Conservation (phyloP, 257 asterid species). For the Lantana camara region DNA sequence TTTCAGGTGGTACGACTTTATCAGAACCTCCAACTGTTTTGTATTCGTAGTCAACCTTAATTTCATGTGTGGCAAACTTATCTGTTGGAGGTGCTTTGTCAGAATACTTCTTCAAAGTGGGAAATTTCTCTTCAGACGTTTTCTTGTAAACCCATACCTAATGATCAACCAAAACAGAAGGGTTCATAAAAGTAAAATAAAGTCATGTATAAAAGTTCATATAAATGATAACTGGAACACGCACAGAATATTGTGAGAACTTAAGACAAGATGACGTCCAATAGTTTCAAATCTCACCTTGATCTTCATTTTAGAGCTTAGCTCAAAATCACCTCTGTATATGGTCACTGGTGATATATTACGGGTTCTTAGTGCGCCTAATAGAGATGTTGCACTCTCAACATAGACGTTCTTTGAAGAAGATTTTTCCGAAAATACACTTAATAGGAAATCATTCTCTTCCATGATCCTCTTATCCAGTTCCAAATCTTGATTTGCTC, state of each 20-base stretch:
- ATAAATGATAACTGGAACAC: too few species aligned
- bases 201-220: too few species aligned
- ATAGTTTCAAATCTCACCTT: slow-evolving; percentile 57
- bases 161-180: slow-evolving; percentile 20
- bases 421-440: slow-evolving; percentile 56
- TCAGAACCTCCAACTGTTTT: slow-evolving; percentile 56
- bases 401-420: slow-evolving; percentile 69
- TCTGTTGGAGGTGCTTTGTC: slow-evolving; percentile 90
- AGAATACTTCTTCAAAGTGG: slow-evolving; percentile 88
- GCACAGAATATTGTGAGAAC: too few species aligned
- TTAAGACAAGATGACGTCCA: too few species aligned
- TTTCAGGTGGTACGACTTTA: slow-evolving; percentile 91
- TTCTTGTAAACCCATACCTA: slow-evolving; percentile 99
- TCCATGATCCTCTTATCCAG: slow-evolving; percentile 50
- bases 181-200: not conserved
- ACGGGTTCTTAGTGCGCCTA: slow-evolving; percentile 93
- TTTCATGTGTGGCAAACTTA: slow-evolving; percentile 89
- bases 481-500: slow-evolving; percentile 42
- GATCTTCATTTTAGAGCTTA: slow-evolving; percentile 68
- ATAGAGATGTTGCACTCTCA: slow-evolving; percentile 69
- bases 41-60: slow-evolving; percentile 83
- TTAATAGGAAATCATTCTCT: slow-evolving; percentile 81
- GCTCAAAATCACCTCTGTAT: slow-evolving; percentile 87
- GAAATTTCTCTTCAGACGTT: slow-evolving; percentile 87
- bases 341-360: slow-evolving; percentile 76